Evolutionary conservation across 805 yeast genomes (phyloP), one percentile per base, ranked within the genome.

Genomic region (Candida argentea): DNA sequence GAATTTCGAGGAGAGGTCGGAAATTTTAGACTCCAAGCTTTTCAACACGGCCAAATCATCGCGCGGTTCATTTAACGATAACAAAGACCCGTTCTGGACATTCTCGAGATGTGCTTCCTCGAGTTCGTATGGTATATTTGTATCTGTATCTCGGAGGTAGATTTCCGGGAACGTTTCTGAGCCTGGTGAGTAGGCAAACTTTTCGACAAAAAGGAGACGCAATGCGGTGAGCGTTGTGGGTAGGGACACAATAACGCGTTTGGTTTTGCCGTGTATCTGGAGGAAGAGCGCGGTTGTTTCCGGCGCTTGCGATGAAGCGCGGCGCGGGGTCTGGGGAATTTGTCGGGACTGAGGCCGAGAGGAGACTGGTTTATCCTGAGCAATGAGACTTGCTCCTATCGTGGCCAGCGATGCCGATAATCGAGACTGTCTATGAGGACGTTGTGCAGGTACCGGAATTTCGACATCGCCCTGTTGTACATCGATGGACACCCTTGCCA

Each of bases 151-250:
- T 35, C 67, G 74, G 5, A 86, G 63, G 41, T 81, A 80, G 16
- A 91, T 69, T 8, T 77, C 81, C 0, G 97, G 96, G 39, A 85
- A 84, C 2, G 70, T 53, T 8, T 73, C 68, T 1, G 71, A 51
- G 0, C 80, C 78, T 0, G 94, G 91, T 0, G 89, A 69, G 48
- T 79, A 85, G 2, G 89, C 84, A 56, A 86, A 87, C 41, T 75
- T 82, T 43, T 89, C 95, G 5, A 87, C 82, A 45, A 89, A 89
- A 14, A 82, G 55, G 2, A 85, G 61, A 25, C 91, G 65, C 20
- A 81, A 43, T 3, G 75, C 61, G 3, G 76, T 67, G 26, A 67
- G 44, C 0, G 76, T 54, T 3, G 70, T 50, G 1, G 76, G 76
- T 9, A 61, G 41, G 19, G 49, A 50, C 2, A 70, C 44, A 2